phyloP scores from a whole-genome alignment of 2,329 filamentous ascomycete genomes.

The Colletotrichum acutatum region DNA sequence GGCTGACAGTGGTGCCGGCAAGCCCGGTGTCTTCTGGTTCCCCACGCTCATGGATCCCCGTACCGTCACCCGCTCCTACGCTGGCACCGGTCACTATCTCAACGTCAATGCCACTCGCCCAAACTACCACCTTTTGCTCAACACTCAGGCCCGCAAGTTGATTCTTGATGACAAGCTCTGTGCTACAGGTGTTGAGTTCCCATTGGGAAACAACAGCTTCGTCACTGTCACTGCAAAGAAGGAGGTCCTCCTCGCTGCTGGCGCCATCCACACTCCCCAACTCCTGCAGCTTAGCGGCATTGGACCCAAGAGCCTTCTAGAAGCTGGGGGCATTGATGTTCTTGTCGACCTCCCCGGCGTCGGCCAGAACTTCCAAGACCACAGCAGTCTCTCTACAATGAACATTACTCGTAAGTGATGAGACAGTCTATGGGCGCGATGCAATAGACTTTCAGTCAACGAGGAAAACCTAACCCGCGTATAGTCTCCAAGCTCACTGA shows the following conservation, averaged over 20 bases:
- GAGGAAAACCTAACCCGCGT: background rate
- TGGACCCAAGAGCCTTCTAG: constrained; percentile 49
- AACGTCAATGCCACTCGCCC: constrained; percentile 44
- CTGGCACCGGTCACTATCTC: constrained; percentile 48
- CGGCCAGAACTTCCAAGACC: constrained; percentile 55
- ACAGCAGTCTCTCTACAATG: constrained; percentile 42
- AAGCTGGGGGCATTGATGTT: constrained; percentile 47
- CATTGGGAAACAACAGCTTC: constrained; percentile 26
- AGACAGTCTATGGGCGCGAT: background rate
- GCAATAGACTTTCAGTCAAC: background rate
- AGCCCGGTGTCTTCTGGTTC: constrained; percentile 54
- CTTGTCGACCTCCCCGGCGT: constrained; percentile 56
- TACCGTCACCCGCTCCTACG: constrained; percentile 50
- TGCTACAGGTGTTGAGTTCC: constrained; percentile 48
- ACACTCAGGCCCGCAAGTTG: constrained; percentile 48
- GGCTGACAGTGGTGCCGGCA: constrained; percentile 51
- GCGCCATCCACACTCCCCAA: constrained; percentile 50
- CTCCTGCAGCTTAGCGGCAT: constrained; percentile 58
- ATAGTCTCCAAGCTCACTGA: constrained; percentile 29
- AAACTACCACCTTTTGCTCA: constrained; percentile 48
- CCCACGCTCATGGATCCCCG: constrained; percentile 53
- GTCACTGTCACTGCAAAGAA: constrained; percentile 41
- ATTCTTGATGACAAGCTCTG: constrained; percentile 41
- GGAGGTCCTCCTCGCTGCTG: constrained; percentile 51
- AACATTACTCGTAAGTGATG: constrained; percentile 32